Base-by-base conservation (phyloP, 108 stramenopile genomes). In the Pseudonitzschia multiseries region DNA sequence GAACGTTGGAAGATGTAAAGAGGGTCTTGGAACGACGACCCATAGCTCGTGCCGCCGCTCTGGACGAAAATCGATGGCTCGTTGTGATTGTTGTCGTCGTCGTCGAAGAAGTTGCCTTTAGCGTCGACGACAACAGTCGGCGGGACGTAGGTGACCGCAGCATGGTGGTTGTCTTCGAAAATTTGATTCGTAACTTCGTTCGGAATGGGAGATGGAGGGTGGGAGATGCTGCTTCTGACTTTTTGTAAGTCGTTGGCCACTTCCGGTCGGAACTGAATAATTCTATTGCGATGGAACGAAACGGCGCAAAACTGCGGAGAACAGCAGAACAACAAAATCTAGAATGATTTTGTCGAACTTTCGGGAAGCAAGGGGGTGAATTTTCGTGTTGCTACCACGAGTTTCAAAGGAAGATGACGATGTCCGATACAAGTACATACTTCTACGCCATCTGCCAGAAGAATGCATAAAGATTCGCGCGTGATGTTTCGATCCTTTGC, bases 301-400 rank as follows among this genome's bases (percentile, higher is more conserved):
- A 48, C 4, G 12, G 17, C 46, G 9, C 46, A 18, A 18, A 18
- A 48, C 14, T 18, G 14, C 18, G 2, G 46, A 48, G 46, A 18
- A 48, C 46, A 48, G 46, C n/a, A 18, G 18, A 18, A 48, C 14
- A 48, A 48, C 46, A 48, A 48, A 48, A 48, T 48, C 46, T 48
- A 48, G 46, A 48, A 48, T 48, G 46, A 18, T 48, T 48, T 48
- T 48, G 46, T 48, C 46, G 46, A 48, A 48, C 46, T 48, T 48
- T 48, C 18, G 46, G 46, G 46, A 48, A 48, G 46, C 18, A 48
- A 48, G 2, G 17, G 12, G 18, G 9, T 48, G 46, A 48, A 48
- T 48, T 48, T 48, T 48, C 46, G 12, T 48, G 46, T 48, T 48
- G 46, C 46, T 48, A 48, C 46, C 46, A 48, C 46, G 46, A 48